Conservation (phyloP, 345 rosid species). For the Excoecaria cochinchinensis region DNA sequence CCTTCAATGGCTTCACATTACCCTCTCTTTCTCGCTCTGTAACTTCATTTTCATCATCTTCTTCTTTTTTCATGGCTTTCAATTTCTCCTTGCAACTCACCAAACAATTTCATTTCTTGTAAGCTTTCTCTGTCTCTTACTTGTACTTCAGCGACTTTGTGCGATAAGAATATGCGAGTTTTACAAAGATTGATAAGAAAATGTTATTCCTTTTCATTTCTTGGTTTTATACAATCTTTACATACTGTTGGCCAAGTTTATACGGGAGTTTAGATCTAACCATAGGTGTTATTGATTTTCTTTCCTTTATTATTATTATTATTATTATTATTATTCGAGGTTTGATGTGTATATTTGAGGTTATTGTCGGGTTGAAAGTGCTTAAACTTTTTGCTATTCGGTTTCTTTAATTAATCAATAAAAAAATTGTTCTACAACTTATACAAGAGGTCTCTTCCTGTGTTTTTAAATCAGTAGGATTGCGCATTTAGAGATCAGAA, state of each 20-base stretch:
- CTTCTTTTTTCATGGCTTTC: constrained; percentile 45
- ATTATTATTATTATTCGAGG: background rate
- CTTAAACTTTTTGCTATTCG: background rate
- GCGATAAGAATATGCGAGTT: background rate
- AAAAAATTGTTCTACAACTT: background rate
- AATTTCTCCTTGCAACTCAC: constrained; percentile 31
- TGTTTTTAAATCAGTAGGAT: background rate
- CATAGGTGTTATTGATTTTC: background rate
- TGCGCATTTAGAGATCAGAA: background rate
- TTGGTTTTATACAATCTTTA: background rate
- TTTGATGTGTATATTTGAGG: background rate
- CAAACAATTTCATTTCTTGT: constrained; percentile 30
- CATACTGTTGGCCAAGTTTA: background rate
- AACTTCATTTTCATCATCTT: background rate
- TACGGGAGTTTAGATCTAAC: background rate
- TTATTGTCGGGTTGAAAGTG: background rate
- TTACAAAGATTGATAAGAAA: background rate
- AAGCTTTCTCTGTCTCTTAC: constrained; percentile 26
- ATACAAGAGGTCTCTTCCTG: background rate
- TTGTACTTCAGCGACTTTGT: background rate
- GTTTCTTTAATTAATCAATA: background rate
- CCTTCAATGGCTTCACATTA: constrained; percentile 1
- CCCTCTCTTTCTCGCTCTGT: background rate
- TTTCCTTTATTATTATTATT: background rate
- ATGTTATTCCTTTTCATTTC: background rate